Evolutionary conservation across 176 grass and related monocot species (phyloP), one percentile per base, ranked within the genome.

Genomic region (Musa itinerans): DNA sequence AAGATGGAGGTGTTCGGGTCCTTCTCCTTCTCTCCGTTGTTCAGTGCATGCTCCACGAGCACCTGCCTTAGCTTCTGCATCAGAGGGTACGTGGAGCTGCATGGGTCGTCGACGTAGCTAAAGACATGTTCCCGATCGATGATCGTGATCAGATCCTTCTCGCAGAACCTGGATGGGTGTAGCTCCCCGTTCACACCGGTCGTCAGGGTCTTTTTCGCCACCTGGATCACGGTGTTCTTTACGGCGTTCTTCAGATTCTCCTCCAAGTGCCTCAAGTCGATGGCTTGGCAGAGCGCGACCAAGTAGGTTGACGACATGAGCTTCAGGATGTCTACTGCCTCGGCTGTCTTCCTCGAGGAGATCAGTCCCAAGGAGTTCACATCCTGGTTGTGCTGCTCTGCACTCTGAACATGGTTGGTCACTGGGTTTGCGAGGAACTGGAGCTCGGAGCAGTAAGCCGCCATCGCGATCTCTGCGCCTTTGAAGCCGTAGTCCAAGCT

Each of bases 401-500:
- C 34, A 43, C 34, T 43, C 34, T 43, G 34, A 43, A 43, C 34
- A 43, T 43, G 34, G 34, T 43, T 43, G 34, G 34, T 43, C 34
- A 43, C 34, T 43, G 34, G 34, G 34, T 43, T 43, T 43, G 34
- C 34, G 4, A 43, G 34, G 34, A 43, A 43, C 34, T 43, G 34
- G 34, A 43, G 34, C 34, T 43, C 34, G 34, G 34, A 43, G 34
- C 34, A 58, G 55, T 58, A 58, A 58, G 55, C 11, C 55, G 92
- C 92, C 92, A 96, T 96, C 77, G 92, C 92, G 21, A 96, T 96
- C 82, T 96, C 92, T 0, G 92, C 92, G 4, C 92, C 92, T 77
- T 96, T 96, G 80, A 96, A 92, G 0, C 92, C 92, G 5, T 96
- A 96, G 76, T 96, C 92, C 89, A 96, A 61, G 82, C 92, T 96